Percentiles rank a stretch among this genome's conserved stretches.
Evolutionary conservation across 2,329 filamentous ascomycete genomes (phyloP).

Genomic region (Fusarium camptoceras): DNA sequence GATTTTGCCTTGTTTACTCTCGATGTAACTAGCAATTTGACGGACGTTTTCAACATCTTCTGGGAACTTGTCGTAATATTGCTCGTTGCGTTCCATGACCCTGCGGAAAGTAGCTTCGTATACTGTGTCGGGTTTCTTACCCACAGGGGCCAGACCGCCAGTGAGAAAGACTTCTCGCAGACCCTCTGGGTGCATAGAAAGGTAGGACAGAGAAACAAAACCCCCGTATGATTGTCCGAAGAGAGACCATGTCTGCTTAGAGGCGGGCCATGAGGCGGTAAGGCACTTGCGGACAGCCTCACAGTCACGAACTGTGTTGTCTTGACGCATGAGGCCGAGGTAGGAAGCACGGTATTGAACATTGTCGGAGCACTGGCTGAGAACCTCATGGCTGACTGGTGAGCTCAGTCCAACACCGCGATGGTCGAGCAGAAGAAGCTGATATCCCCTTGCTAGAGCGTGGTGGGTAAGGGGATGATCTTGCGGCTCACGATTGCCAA

Average conservation of each 20-base stretch:
- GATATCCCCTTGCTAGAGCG: constrained; percentile 83
- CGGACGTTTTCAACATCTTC: constrained; percentile 79
- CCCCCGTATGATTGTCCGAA: constrained; percentile 95
- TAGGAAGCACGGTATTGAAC: constrained; percentile 80
- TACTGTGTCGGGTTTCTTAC: constrained; percentile 77
- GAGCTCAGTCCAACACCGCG: constrained; percentile 88
- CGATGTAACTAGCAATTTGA: constrained; percentile 73
- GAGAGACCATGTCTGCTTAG: constrained; percentile 83
- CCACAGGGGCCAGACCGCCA: constrained; percentile 84
- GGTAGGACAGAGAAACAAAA: constrained; percentile 85
- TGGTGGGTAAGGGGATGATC: constrained; percentile 76
- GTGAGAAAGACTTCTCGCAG: constrained; percentile 86
- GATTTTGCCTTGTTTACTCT: constrained; percentile 65
- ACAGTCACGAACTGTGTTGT: constrained; percentile 89
- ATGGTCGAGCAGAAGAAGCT: constrained; percentile 89
- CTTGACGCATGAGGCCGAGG: constrained; percentile 85
- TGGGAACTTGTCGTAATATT: constrained; percentile 87
- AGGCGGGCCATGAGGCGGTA: constrained; percentile 74
- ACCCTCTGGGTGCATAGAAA: constrained; percentile 82
- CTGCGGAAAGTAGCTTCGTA: constrained; percentile 79
- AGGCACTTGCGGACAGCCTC: constrained; percentile 85
- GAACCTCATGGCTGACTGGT: constrained; percentile 78
- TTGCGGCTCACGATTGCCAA: constrained; percentile 80
- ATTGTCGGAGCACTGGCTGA: constrained; percentile 68
- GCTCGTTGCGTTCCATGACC: constrained; percentile 76